Percentiles rank a stretch among this genome's conserved stretches.
These are phyloP conservation scores for Vicia faba DNA, from an alignment of 306 rosid species.

Conservation along the genomic window DNA sequence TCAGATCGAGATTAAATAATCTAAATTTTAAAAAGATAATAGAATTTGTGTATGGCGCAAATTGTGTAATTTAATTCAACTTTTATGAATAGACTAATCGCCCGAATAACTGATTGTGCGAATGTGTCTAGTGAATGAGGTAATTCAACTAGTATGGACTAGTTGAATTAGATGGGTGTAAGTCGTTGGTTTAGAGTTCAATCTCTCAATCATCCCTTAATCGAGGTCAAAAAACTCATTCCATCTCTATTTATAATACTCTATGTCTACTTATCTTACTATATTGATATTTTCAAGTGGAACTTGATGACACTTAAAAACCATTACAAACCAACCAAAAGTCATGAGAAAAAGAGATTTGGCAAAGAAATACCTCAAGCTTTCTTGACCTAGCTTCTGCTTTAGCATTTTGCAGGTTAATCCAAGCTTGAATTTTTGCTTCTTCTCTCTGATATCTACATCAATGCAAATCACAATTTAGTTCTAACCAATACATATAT, in stretches of 20 bases:
- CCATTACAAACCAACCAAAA: constrained; percentile 28
- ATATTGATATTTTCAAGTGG: constrained; percentile 4
- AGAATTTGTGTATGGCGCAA: no score
- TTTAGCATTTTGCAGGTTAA: constrained; percentile 93
- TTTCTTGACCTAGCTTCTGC: constrained; percentile 97
- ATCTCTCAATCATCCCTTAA: background rate
- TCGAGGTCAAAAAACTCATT: background rate
- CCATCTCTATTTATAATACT: no score
- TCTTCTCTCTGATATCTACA: constrained; percentile 95
- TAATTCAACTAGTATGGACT: no score
- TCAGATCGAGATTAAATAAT: background rate
- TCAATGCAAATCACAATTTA: constrained; percentile 29
- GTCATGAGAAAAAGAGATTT: constrained; percentile 17
- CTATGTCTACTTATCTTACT: no score
- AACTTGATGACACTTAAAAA: constrained; percentile 10
- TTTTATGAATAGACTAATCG: no score
- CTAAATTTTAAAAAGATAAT: background rate
- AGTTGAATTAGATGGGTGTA: no score
- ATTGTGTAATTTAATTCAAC: no score
- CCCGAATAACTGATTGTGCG: no score
- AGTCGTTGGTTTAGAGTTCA: no score
- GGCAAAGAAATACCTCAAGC: constrained; percentile 73
- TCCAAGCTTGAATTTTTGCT: constrained; percentile 96
- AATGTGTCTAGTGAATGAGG: no score
- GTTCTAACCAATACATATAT: constrained; percentile 9